phyloP scores from a whole-genome alignment of 2,329 filamentous ascomycete genomes.

The Penicillium glabrum region DNA sequence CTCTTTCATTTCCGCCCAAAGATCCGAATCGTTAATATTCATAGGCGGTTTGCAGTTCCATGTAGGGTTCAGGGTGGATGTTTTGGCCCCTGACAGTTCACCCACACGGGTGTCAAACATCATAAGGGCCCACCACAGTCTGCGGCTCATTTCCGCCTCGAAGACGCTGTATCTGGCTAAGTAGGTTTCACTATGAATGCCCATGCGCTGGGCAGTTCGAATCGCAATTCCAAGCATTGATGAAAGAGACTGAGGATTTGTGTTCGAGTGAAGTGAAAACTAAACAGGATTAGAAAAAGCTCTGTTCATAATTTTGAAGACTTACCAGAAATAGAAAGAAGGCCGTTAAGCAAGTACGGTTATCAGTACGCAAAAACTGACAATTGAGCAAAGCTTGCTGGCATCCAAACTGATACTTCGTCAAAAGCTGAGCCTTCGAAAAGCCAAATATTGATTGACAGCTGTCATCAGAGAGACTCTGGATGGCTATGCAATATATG shows the following conservation, averaged over 20 bases:
- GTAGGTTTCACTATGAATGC: constrained; percentile 64
- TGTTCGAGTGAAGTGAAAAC: constrained; percentile 58
- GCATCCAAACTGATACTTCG: constrained; percentile 46
- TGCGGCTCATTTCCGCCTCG: constrained; percentile 68
- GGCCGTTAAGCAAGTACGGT: constrained; percentile 52
- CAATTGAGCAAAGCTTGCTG: constrained; percentile 49
- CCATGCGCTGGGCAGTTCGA: constrained; percentile 67
- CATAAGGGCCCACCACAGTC: constrained; percentile 72
- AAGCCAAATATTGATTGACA: constrained; percentile 45
- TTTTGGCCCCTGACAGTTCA: constrained; percentile 60
- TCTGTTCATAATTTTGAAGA: background rate
- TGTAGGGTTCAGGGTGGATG: constrained; percentile 37
- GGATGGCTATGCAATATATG: constrained; percentile 63
- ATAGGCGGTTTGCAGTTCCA: constrained; percentile 47
- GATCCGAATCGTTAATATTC: constrained; percentile 46
- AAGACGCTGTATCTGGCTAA: constrained; percentile 48
- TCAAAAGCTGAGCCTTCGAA: constrained; percentile 40
- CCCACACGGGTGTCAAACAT: constrained; percentile 68
- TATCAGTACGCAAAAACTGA: constrained; percentile 40
- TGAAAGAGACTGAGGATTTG: constrained; percentile 60
- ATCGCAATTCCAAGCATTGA: constrained; percentile 66
- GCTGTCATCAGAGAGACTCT: constrained; percentile 58
- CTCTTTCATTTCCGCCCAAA: constrained; percentile 40
- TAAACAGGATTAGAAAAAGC: constrained; percentile 35
- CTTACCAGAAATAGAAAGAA: constrained; percentile 56